Base-by-base conservation (phyloP, 2,329 filamentous ascomycete species). In the Pseudohalonectria lignicola region DNA sequence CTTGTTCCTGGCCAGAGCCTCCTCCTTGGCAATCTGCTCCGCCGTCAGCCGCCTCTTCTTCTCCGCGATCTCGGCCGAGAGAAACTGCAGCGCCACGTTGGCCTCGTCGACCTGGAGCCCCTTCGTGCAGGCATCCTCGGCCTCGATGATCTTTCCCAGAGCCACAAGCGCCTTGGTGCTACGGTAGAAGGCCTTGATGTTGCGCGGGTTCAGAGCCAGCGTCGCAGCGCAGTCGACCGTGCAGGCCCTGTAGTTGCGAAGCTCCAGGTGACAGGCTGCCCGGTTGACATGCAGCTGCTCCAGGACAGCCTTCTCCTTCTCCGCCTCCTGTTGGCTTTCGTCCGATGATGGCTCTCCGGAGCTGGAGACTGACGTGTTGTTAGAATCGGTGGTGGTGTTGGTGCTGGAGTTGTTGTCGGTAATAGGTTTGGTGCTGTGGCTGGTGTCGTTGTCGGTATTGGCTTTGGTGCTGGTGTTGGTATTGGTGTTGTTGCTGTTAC, bases 141-240 rank as follows among this genome's bases (percentile, higher is more conserved):
- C 88, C 62, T 95, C 87, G 17, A 64, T 59, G 40, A 93, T 66
- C 52, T 86, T 86, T 55, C 84, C 81, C 13, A 95, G 74, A 1
- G 80, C 76, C 19, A 94, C 66, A 40, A 94, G 73, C 4, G 92
- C 90, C 42, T 71, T 69, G 3, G 83, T 76, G 39, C 83, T 87
- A 45, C 92, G 82, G 61, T 93, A 98, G 62, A 80, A 86, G 1
- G 92, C 90, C 64, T 98, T 98, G 52, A 93, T 59, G 57, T 94
- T 95, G 36, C 57, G 59, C 3, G 79, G 72, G 60, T 95, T 93
- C 41, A 95, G 66, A 29, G 78, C 75, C 43, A 98, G 70, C 2
- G 85, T 82, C 7, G 76, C 70, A 2, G 81, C 83, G 59, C 88
- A 92, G 66, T 96, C 92, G 34, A 82, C 71, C 52, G 82, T 93